Evolutionary conservation across 164 flowering plant species (phyloP).

Genomic region (Euptelea pleiosperma): DNA sequence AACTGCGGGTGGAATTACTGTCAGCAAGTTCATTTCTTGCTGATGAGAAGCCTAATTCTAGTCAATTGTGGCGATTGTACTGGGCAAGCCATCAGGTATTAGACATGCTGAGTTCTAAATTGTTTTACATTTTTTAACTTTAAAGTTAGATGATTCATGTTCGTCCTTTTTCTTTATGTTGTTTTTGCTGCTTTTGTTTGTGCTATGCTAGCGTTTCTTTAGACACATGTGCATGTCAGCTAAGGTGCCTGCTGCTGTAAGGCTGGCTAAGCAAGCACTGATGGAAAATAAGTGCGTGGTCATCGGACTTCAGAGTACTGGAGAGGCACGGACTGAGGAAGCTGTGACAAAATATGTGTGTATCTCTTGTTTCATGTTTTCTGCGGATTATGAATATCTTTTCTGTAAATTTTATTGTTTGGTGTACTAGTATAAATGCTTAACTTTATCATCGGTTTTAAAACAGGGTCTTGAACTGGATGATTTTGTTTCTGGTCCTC

Average conservation of each 20-base stretch:
- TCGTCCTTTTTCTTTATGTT: constrained; percentile 4
- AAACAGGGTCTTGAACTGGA: constrained; percentile 88
- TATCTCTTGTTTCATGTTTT: constrained; percentile 4
- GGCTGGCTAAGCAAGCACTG: constrained; percentile 77
- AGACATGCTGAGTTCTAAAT: not conserved
- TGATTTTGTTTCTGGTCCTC: constrained; percentile 97
- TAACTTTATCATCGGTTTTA: constrained; percentile 6
- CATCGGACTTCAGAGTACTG: constrained; percentile 97
- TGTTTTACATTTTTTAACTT: not conserved
- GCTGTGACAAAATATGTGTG: constrained; percentile 92
- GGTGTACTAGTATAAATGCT: constrained; percentile 1
- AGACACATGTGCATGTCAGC: constrained; percentile 99
- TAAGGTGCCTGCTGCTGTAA: constrained; percentile 89
- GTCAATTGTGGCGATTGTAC: constrained; percentile 85
- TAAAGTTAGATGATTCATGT: not conserved
- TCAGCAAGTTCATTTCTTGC: constrained; percentile 68
- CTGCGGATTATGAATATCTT: not conserved
- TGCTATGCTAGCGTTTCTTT: constrained; percentile 79
- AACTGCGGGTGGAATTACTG: constrained; percentile 77
- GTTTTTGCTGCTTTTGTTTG: not conserved
- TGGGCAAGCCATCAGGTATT: constrained; percentile 98
- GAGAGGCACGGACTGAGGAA: constrained; percentile 99
- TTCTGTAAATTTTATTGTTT: not conserved
- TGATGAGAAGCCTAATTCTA: constrained; percentile 66
- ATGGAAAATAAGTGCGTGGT: constrained; percentile 81